Base-by-base conservation (phyloP, 2,329 filamentous ascomycete genomes). In the Microdochium nivale region DNA sequence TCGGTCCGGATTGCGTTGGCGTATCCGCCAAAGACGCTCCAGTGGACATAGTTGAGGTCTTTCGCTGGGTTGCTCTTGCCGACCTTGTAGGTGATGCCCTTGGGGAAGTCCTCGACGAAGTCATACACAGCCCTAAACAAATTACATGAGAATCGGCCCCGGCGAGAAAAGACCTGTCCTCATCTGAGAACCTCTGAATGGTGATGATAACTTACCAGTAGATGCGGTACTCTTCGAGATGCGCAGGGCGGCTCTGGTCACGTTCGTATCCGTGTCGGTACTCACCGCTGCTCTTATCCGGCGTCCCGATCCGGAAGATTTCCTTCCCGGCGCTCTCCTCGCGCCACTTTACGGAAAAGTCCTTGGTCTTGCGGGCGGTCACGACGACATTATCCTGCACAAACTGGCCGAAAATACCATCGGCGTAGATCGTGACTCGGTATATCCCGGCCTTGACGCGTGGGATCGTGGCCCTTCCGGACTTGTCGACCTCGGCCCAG, bases 31-130 rank as follows among this genome's bases (percentile, higher is more conserved):
- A 82, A 84, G 9, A 81, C 79, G 52, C 75, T 78, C 83, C 81
- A 86, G 60, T 86, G 83, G 3, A 84, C 76, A 51, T 84, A 84
- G 63, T 86, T 86, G 54, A 83, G 69, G 57, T 82, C 78, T 11
- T 66, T 62, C 0, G 65, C 65, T 19, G 68, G 69, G 25, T 78
- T 64, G 54, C 73, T 76, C 59, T 74, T 64, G 10, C 81, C 80
- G 1, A 86, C 74, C 14, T 74, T 72, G 65, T 78, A 86, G 23
- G 67, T 70, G 0, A 86, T 72, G 3, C 82, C 81, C 0, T 75
- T 56, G 0, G 81, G 80, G 57, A 83, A 85, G 47, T 86, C 81
- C 2, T 68, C 64, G 0, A 72, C 68, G 61, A 79, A 86, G 59
- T 85, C 81, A 58, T 83, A 80, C 0, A 70, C 71, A 0, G 70